Conservation (phyloP, 208 protist genomes). For the Trichomonas vaginalis region DNA sequence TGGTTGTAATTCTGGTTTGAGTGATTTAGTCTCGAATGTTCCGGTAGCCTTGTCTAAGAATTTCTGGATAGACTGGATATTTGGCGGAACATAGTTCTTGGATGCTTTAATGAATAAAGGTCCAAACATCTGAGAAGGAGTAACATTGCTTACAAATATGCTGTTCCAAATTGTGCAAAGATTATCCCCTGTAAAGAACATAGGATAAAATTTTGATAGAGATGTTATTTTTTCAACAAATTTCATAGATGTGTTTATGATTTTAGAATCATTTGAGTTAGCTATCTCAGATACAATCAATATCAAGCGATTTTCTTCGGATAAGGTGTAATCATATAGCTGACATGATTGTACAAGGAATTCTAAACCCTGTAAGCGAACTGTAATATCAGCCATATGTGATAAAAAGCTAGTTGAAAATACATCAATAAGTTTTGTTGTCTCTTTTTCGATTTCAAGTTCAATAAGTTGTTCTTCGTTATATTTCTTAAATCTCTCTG, state of each 20-base stretch:
- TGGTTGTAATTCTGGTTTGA: neutral
- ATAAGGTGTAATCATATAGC: neutral
- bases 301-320: neutral
- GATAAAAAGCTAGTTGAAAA: neutral
- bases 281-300: neutral
- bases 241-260: neutral
- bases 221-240: neutral
- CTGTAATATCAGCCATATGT: neutral
- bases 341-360: neutral
- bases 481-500: neutral
- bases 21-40: neutral
- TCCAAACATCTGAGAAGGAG: neutral
- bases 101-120: neutral
- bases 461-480: neutral
- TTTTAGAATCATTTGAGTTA: neutral
- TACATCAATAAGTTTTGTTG: neutral
- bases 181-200: neutral
- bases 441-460: neutral
- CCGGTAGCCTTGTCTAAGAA: neutral
- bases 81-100: neutral
- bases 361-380: neutral
- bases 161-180: neutral
- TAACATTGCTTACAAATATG: neutral
- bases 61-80: neutral
- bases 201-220: neutral